Evolutionary conservation across 2,329 filamentous ascomycete genomes (phyloP), one percentile per base, ranked within the genome.

Genomic region (Orbilia brochopaga): DNA sequence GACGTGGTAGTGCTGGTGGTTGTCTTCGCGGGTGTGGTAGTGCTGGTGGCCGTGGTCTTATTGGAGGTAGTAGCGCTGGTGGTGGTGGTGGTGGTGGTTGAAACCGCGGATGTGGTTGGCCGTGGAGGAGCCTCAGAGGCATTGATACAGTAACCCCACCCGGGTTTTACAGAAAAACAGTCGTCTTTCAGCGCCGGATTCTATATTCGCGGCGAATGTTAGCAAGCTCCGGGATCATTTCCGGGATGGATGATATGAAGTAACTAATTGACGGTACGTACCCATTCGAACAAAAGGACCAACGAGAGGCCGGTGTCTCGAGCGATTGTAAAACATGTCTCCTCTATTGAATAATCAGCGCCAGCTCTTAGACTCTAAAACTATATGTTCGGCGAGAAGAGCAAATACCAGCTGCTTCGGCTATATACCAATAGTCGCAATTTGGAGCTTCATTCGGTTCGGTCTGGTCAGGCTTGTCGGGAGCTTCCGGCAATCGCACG

Each of bases 391-490:
- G n/a, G n/a, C n/a, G n/a, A n/a, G n/a, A n/a, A n/a, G n/a, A n/a
- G n/a, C 21, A 19, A 3, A 51, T 46, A 46, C 42, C 42, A 46
- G 4, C 42, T 5, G 42, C 4, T 5, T n/a, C 42, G 4, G 15
- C 46, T 4, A 51, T 51, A 51, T 51, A 51, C 46, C 46, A 51
- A 11, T 51, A 51, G 11, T 51, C 46, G 19, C 46, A 51, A 19
- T 17, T 21, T 23, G 46, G 46, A 7, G 46, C 46, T 51, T 51
- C 46, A 10, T 51, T 23, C 4, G 46, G 46, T 2, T 19, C 11
- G 4, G 46, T 51, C 6, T 51, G 13, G 2, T 17, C 46, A 2
- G 46, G 46, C 11, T 51, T 51, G 11, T 7, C 21, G 7, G n/a
- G 15, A 51, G 46, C 46, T n/a, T n/a, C n/a, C n/a, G n/a, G n/a